Conservation (phyloP, 1,284 basidiomycete genomes). For the Ceratobasidium theobromae region DNA sequence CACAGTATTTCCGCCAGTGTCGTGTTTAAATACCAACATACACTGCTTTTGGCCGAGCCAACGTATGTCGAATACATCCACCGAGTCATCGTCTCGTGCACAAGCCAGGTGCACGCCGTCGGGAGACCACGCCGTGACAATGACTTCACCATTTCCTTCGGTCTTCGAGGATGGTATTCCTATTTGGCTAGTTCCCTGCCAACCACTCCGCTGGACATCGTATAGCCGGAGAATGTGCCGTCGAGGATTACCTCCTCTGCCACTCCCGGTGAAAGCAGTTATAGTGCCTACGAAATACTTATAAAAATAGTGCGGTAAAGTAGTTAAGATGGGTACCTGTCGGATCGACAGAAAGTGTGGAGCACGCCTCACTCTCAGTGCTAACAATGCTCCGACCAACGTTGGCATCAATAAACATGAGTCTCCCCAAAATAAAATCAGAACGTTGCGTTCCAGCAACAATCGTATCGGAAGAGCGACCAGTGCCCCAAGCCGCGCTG, state of each 20-base stretch:
- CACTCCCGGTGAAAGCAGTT: constrained; percentile 12
- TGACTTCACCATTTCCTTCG: not conserved
- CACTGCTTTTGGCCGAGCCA: constrained; percentile 21
- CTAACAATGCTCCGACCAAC: not conserved
- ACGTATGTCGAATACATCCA: constrained; percentile 20
- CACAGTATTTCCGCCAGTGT: not conserved
- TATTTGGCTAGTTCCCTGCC: not conserved
- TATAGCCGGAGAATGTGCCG: constrained; percentile 17
- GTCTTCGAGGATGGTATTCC: constrained; percentile 16
- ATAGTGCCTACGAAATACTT: not conserved
- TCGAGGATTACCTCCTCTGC: constrained; percentile 3
- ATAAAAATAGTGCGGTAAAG: not conserved
- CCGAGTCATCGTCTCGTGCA: constrained; percentile 11
- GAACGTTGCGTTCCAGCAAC: constrained; percentile 7
- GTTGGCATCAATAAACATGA: not conserved
- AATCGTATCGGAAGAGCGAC: not conserved
- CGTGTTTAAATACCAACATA: constrained; percentile 22
- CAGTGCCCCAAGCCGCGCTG: constrained; percentile 6
- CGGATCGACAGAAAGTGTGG: constrained; percentile 1
- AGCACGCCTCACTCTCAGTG: not conserved
- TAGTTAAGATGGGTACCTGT: not conserved
- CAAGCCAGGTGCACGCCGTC: constrained; percentile 20
- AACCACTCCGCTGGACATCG: constrained; percentile 6
- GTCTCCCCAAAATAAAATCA: not conserved
- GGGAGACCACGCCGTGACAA: constrained; percentile 16